Percentiles rank a stretch among this genome's conserved stretches.
Conservation (phyloP, 179 eudicot species). For the Spergularia azorica region DNA sequence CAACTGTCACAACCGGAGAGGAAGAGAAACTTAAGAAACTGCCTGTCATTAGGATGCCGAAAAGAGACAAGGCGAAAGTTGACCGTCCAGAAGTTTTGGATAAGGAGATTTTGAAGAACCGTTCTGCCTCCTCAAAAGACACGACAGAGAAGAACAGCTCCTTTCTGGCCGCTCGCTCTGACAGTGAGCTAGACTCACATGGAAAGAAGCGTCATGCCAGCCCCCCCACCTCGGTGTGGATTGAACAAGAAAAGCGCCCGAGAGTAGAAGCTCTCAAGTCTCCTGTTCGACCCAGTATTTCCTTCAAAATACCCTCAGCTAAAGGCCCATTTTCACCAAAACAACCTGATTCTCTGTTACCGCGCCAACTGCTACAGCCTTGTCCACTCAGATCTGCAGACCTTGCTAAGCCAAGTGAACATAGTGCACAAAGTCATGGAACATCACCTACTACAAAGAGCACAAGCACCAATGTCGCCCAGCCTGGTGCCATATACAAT, state of each 20-base stretch:
- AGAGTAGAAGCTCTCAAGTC: neutral
- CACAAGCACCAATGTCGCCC: neutral
- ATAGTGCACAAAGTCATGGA: neutral
- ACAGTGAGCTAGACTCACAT: neutral
- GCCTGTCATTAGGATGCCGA: neutral
- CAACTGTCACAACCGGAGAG: neutral
- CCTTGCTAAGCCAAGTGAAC: neutral
- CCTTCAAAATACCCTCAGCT: slow-evolving; percentile 10
- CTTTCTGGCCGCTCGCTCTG: neutral
- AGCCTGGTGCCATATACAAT: neutral
- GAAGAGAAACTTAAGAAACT: neutral
- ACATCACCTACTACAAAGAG: slow-evolving; percentile 10
- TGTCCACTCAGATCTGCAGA: neutral
- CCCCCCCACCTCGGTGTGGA: neutral
- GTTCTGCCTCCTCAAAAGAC: neutral
- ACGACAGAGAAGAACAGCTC: neutral
- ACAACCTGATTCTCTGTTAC: neutral
- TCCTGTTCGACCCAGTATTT: slow-evolving; percentile 6
- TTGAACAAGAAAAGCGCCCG: slow-evolving; percentile 12
- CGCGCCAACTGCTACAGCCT: slow-evolving; percentile 5
- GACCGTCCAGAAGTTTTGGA: neutral
- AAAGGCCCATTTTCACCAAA: neutral
- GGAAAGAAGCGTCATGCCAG: slow-evolving; percentile 20
- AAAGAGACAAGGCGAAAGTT: slow-evolving; percentile 6
- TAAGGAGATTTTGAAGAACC: neutral